Evolutionary conservation across 2,329 filamentous ascomycete species (phyloP).

Genomic region (Penicillium sp.): DNA sequence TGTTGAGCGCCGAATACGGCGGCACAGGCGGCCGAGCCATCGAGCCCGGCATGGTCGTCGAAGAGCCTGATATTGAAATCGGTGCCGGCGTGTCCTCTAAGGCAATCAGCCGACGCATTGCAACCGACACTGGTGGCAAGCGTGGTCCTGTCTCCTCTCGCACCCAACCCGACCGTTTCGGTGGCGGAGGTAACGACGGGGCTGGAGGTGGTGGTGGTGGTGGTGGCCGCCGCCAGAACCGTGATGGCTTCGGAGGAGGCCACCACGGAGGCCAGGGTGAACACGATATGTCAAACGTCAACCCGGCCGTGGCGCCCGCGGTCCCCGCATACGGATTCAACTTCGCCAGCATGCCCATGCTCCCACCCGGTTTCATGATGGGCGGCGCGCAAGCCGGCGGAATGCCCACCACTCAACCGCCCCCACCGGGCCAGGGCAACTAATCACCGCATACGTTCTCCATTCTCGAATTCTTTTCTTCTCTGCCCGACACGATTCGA

Average conservation of each 20-base stretch:
- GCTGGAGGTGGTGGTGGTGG: constrained; percentile 26
- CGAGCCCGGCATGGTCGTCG: constrained; percentile 82
- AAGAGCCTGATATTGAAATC: constrained; percentile 98
- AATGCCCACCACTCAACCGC: constrained; percentile 38
- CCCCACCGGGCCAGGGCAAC: constrained; percentile 43
- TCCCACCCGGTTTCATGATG: constrained; percentile 54
- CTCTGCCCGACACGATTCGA: constrained; percentile 9
- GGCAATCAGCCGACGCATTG: constrained; percentile 58
- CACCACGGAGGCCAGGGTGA: constrained; percentile 29
- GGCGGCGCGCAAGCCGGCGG: constrained; percentile 40
- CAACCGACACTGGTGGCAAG: constrained; percentile 55
- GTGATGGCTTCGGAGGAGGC: constrained; percentile 36
- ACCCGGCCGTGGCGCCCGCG: constrained; percentile 57
- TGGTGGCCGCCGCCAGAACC: constrained; percentile 35
- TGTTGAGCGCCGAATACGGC: constrained; percentile 89
- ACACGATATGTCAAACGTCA: constrained; percentile 43
- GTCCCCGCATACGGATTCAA: constrained; percentile 62
- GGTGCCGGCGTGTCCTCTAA: constrained; percentile 97
- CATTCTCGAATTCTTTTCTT: constrained; percentile 14
- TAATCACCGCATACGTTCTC: constrained; percentile 19
- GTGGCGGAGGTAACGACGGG: constrained; percentile 32
- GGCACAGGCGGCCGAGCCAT: constrained; percentile 85
- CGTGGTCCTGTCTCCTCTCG: constrained; percentile 54
- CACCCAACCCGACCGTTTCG: constrained; percentile 36
- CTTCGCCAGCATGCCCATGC: constrained; percentile 53